Base-by-base conservation (phyloP, 306 rosid genomes). In the Dicorynia guianensis region DNA sequence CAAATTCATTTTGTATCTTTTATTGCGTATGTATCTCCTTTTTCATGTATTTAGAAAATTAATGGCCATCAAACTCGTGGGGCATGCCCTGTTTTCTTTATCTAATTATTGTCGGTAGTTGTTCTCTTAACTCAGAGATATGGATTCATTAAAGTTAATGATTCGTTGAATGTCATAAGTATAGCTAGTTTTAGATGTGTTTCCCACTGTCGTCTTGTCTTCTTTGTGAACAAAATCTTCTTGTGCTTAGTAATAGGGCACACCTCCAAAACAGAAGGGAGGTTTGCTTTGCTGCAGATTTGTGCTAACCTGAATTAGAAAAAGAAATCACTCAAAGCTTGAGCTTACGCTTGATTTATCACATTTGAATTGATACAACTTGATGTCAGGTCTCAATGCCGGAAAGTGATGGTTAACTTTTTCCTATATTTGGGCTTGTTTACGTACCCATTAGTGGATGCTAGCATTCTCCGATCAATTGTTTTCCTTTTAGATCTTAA, bases 391-490 rank as follows among this genome's bases (percentile, higher is more conserved):
- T 34, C 11, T 58, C 76, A 43, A 43, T 71, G 66, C 59, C 67
- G 66, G 36, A 40, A 12, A 56, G 59, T 14, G 40, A 60, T 80
- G 52, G 6, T 35, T 62, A 53, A 66, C 25, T 47, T 20, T 63
- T 0, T 34, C 54, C 8, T 46, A 3, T 38, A 4, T 17, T 30
- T 68, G 11, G 53, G 67, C 25, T 58, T 59, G 48, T 61, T 74
- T 59, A 34, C 35, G 44, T 43, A 64, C 14, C 59, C 35, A 46
- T 34, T 11, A 15, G 33, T 68, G 35, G 40, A 62, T 82, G 38
- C 63, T 50, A 47, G 20, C 49, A 46, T 75, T 20, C 48, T 50
- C 46, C 53, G 38, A 60, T 44, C n/a, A 12, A 49, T 76, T 73
- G 4, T 36, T 53, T 73, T 55, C 63, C 64, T 53, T 30, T 8